Base-by-base conservation (phyloP, 768 basidiomycete genomes). In the Chalciporus pseudorubinellus region DNA sequence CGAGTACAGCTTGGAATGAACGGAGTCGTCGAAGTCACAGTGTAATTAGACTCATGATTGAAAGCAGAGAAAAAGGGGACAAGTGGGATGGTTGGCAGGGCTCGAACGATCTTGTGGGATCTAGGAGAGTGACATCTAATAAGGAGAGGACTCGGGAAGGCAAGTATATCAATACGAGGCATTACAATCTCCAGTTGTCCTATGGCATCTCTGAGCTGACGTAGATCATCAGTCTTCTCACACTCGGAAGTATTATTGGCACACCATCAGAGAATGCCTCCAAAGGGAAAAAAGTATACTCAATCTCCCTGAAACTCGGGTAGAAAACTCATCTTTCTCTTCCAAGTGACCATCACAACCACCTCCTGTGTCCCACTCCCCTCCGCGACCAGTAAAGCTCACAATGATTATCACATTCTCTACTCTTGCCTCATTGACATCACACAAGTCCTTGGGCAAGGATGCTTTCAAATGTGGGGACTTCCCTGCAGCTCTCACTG, bases 1-100 rank as follows among this genome's bases (percentile, higher is more conserved):
- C 94, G 1, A 90, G 85, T 59, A 99, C 97, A n/a, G 95, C 98
- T 63, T 99, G 95, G 95, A 99, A 99, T 64, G 89, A 94, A 60
- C 74, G 95, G 52, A 94, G 91, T 72, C 93, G 91, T 65, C 78
- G 95, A 29, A 94, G 92, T 73, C 95, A 98, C 67, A 91, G 89
- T 57, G 90, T 98, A 1, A 97, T 98, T 68, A 76, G 94, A 26
- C 80, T 98, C 24, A 94, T 98, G 0, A 85, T 95, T 44, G 93
- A 97, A 69, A 92, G 89, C 59, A 74, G 91, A 47, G 89, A 86
- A 62, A 73, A 85, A 50, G 83, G 80, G 0, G 84, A 12, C 48
- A 57, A 31, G 61, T 4, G 39, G 41, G 29, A 41, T 9, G 34
- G 26, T 14, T 16, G 9, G 53, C 58, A 93, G 89, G 93, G 88